phyloP scores from a whole-genome alignment of 176 grass and related monocot species.

The Juncus effusus region DNA sequence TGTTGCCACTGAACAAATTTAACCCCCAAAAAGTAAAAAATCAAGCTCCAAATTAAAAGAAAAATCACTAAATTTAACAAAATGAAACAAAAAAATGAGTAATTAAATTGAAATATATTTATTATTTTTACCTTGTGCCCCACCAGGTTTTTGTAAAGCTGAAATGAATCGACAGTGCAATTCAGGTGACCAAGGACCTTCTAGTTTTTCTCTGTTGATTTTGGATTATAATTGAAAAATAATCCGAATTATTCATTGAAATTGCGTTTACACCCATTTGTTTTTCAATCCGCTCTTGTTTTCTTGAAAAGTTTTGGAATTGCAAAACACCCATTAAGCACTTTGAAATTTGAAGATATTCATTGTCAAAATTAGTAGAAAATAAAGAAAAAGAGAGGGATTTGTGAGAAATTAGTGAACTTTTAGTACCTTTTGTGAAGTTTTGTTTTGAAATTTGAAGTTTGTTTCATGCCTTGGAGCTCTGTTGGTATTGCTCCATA shows the following conservation, averaged over 20 bases:
- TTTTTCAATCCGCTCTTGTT: constrained; percentile 3
- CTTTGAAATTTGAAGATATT: not conserved
- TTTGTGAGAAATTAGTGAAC: not conserved
- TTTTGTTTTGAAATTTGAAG: constrained; percentile 27
- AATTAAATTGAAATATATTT: not conserved
- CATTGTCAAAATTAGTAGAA: not conserved
- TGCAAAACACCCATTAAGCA: not conserved
- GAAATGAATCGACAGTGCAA: constrained; percentile 68
- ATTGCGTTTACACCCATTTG: constrained; percentile 18
- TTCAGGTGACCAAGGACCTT: constrained; percentile 77
- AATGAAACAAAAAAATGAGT: constrained; percentile 23
- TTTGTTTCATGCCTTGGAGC: constrained; percentile 5
- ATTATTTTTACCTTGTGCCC: constrained; percentile 50
- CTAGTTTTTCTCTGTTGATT: constrained; percentile 57
- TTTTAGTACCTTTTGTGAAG: constrained; percentile 34
- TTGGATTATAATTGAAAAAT: constrained; percentile 22
- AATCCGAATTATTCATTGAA: constrained; percentile 33
- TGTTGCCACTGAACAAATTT: constrained; percentile 49
- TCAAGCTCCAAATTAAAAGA: not conserved
- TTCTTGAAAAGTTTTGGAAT: constrained; percentile 1
- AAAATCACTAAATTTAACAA: not conserved
- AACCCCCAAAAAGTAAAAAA: not conserved
- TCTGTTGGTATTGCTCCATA: constrained; percentile 57
- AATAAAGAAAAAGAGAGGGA: not conserved
- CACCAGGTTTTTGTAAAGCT: constrained; percentile 72